Conservation (phyloP, 1,284 basidiomycete genomes). For the Phaffia rhodozyma region DNA sequence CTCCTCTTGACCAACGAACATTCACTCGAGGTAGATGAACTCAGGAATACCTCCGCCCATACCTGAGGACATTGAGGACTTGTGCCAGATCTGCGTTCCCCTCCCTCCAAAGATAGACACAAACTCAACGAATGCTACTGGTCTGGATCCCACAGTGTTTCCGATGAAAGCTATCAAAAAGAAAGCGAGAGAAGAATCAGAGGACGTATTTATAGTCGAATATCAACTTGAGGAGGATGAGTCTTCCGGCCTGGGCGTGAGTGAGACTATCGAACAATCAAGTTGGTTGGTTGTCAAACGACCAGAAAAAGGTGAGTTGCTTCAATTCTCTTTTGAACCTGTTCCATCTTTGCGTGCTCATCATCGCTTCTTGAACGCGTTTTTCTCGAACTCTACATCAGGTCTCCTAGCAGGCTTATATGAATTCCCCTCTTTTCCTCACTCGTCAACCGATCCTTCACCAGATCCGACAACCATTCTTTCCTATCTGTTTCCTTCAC, state of each 20-base stretch:
- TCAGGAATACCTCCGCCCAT: slow-evolving; percentile 20
- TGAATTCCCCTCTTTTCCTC: slow-evolving; percentile 31
- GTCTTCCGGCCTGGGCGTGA: no score
- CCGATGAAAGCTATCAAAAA: slow-evolving; percentile 81
- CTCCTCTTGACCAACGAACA: background rate
- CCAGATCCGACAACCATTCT: background rate
- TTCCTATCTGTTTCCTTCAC: background rate
- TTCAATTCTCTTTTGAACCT: background rate
- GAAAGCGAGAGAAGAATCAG: slow-evolving; percentile 69
- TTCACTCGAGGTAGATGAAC: background rate
- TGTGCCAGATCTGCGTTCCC: slow-evolving; percentile 60
- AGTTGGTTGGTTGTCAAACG: slow-evolving; percentile 66
- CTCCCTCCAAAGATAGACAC: slow-evolving; percentile 34
- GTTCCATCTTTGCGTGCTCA: background rate
- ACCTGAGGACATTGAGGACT: slow-evolving; percentile 55
- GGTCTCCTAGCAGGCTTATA: slow-evolving; percentile 75
- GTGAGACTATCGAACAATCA: slow-evolving; percentile 32
- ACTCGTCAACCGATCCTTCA: slow-evolving; percentile 14
- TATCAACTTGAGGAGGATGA: slow-evolving; percentile 42
- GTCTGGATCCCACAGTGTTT: slow-evolving; percentile 50
- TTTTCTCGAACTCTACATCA: slow-evolving; percentile 33
- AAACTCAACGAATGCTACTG: slow-evolving; percentile 18
- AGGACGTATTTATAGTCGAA: slow-evolving; percentile 72
- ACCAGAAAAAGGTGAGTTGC: slow-evolving; percentile 58
- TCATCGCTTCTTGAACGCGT: background rate